Percentiles rank a stretch among this genome's conserved stretches.
Conservation (phyloP, 805 yeast species). For the Hyphopichia homilentoma region DNA sequence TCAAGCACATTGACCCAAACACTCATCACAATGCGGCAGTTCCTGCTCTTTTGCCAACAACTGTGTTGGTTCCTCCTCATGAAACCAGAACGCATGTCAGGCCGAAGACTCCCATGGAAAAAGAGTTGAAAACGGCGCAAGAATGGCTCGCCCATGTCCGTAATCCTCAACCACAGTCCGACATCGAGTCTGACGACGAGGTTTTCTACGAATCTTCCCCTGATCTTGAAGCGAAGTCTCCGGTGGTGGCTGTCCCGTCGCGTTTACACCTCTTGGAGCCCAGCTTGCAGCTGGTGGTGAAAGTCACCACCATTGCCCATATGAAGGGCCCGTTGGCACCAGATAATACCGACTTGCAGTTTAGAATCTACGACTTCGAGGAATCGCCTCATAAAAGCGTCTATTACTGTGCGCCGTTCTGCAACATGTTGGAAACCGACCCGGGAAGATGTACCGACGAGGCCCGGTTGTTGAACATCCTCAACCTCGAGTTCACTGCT, state of each 20-base stretch:
- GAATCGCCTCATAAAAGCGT: neutral
- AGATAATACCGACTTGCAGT: conserved; percentile 5
- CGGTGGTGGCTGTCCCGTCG: conserved; percentile 4
- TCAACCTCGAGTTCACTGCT: conserved; percentile 3
- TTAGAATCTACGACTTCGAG: too few species aligned
- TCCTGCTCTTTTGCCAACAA: too few species aligned
- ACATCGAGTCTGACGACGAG: neutral
- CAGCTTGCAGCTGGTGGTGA: conserved; percentile 6
- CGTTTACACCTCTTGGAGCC: conserved; percentile 9
- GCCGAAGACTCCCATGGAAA: neutral
- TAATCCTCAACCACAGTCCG: too few species aligned
- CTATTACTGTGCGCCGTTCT: conserved; percentile 12
- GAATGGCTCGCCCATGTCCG: neutral
- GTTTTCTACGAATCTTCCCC: conserved; percentile 17
- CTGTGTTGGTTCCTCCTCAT: too few species aligned
- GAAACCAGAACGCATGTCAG: too few species aligned
- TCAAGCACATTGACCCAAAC: too few species aligned
- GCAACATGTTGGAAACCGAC: conserved; percentile 8
- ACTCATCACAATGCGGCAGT: too few species aligned
- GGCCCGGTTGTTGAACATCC: conserved; percentile 11
- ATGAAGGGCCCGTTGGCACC: conserved; percentile 11
- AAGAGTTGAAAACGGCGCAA: neutral
- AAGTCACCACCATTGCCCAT: conserved; percentile 7
- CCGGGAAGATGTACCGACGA: conserved; percentile 7
- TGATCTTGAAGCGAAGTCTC: conserved; percentile 3